Evolutionary conservation across 2,329 filamentous ascomycete genomes (phyloP).

Genomic region (Eutypa lata): DNA sequence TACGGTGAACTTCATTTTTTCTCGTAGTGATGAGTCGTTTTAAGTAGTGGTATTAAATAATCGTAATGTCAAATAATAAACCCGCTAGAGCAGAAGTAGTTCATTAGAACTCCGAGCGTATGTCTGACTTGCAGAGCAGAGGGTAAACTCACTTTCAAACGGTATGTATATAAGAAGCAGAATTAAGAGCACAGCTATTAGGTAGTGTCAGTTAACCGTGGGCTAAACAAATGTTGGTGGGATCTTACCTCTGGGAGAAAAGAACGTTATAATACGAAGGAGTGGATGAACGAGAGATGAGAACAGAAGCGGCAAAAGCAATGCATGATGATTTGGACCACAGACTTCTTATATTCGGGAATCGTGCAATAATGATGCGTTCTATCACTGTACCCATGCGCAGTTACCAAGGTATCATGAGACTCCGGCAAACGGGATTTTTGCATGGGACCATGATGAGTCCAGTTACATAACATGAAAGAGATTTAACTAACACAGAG

Average conservation of each 20-base stretch:
- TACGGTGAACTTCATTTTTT: constrained; percentile 22
- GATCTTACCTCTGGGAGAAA: background rate
- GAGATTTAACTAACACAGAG: background rate
- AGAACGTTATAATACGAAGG: background rate
- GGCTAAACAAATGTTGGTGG: background rate
- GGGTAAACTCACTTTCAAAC: background rate
- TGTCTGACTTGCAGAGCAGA: background rate
- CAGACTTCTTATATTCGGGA: background rate
- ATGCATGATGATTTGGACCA: background rate
- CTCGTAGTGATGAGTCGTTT: background rate
- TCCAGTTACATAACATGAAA: no score
- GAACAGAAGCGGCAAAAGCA: background rate
- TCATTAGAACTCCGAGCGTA: background rate
- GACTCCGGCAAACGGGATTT: background rate
- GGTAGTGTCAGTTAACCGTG: background rate
- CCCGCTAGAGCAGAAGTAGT: constrained; percentile 12
- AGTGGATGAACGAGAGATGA: background rate
- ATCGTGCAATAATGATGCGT: no score
- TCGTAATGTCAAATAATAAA: background rate
- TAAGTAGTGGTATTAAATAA: constrained; percentile 6
- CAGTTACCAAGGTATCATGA: no score
- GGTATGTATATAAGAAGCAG: background rate
- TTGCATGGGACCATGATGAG: background rate
- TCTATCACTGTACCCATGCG: no score
- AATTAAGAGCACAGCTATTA: background rate